phyloP scores from a whole-genome alignment of 1,284 basidiomycete species.

The Coniferiporia weirii region DNA sequence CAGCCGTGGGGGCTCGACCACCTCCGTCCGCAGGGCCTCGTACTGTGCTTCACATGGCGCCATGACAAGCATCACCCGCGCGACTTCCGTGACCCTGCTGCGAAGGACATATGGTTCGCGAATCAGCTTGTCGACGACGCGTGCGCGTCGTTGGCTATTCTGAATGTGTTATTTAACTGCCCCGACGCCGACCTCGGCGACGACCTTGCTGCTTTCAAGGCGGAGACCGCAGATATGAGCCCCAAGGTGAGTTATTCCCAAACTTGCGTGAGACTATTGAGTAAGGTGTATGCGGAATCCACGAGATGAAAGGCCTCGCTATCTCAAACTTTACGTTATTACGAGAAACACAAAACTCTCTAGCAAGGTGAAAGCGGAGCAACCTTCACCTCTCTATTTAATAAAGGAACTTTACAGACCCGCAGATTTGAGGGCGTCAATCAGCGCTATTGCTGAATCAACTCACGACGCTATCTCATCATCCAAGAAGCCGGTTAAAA shows the following conservation, averaged over 20 bases:
- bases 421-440: slow-evolving; percentile 49
- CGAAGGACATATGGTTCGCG: slow-evolving; percentile 56
- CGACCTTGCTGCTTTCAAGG: slow-evolving; percentile 39
- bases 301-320: slow-evolving; percentile 57
- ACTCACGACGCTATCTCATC: slow-evolving; percentile 34
- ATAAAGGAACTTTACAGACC: slow-evolving; percentile 33
- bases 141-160: slow-evolving; percentile 54
- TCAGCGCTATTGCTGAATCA: slow-evolving; percentile 39
- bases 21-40: slow-evolving; percentile 47
- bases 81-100: slow-evolving; percentile 48
- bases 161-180: slow-evolving; percentile 56
- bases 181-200: slow-evolving; percentile 43
- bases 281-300: background rate
- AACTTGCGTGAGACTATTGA: background rate
- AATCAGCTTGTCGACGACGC: slow-evolving; percentile 63
- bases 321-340: slow-evolving; percentile 49
- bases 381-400: background rate
- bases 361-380: slow-evolving; percentile 41
- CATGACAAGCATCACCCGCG: slow-evolving; percentile 41
- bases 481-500: slow-evolving; percentile 36
- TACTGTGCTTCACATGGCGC: slow-evolving; percentile 56
- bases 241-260: slow-evolving; percentile 40
- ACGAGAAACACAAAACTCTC: slow-evolving; percentile 49
- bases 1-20: slow-evolving; percentile 57
- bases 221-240: slow-evolving; percentile 50